Base-by-base conservation (phyloP, 2,329 filamentous ascomycete genomes). In the Rhynchosporium graminicola region DNA sequence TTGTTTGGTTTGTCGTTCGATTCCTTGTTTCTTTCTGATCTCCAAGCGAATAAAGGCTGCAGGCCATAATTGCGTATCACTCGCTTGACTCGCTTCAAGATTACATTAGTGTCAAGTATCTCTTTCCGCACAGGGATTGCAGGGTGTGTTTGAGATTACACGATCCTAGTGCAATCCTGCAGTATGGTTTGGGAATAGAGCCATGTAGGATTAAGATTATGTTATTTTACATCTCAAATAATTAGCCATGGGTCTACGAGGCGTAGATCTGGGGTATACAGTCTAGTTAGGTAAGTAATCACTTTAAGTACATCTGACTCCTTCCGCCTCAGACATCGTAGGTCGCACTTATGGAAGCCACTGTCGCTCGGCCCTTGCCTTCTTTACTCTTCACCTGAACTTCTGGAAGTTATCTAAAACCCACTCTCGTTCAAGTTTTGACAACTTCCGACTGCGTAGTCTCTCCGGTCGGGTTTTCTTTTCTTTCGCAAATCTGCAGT, bases 81-180 rank as follows among this genome's bases (percentile, higher is more conserved):
- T 40, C 54, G 43, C 54, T 40, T 54, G 51, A 28, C 51, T 4
- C 61, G 61, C 59, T 63, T 60, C 61, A 57, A 45, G 51, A 29
- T 20, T 20, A 20, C 3, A 6, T 33, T 29, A 26, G 13, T 20
- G 20, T 57, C 46, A 61, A 63, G 57, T 36, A 42, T 60, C 20
- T 63, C 28, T 4, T 29, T 56, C 57, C 61, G 61, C 61, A 28
- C 47, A 29, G 20, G 29, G 26, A 26, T 47, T 45, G 59, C 61
- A 46, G 36, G 33, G 38, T 57, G 20, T 38, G 61, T 63, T 63
- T 63, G 50, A 58, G 45, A n/a, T 33, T 29, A 29, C n/a, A 15
- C 36, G 31, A 59, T 59, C 48, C 60, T 47, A 45, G 56, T 59
- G 50, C 43, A 55, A 15, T 42, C 56, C 56, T 47, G 10, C 33